Base-by-base conservation (phyloP, 2,329 filamentous ascomycete genomes). In the Cyphellophora europaea region DNA sequence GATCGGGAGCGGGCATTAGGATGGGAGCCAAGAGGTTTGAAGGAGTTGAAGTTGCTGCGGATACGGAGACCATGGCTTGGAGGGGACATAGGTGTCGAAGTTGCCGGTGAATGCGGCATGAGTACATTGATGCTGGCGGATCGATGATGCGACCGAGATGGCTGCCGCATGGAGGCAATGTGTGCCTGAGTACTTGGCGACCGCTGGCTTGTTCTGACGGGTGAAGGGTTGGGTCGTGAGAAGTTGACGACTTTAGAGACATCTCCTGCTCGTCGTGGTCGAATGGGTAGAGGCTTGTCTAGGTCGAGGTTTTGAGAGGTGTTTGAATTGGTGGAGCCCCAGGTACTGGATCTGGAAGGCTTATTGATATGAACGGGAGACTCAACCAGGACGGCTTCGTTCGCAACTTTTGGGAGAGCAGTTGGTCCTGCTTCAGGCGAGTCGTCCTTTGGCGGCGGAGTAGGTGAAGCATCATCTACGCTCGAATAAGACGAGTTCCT, bases 401-500 rank as follows among this genome's bases (percentile, higher is more conserved):
- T 11, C 10, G n/a, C n/a, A 3, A 13, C n/a, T 14, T 30, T 3
- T 30, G 6, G 2, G 10, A 16, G 18, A 15, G 27, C n/a, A 30
- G n/a, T 15, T 5, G 3, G n/a, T 30, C 27, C 11, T 10, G 4
- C 8, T 14, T 11, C 11, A 8, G 11, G 6, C 23, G 3, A 10
- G 12, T 32, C 3, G 16, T 19, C 5, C 17, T 32, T 38, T 8
- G 35, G 34, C 15, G 32, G 8, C 10, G 36, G 32, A 11, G 39
- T 33, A 6, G 33, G 16, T 8, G 8, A 25, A 16, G 37, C 35
- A 14, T 47, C 44, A 17, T 32, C 35, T 8, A 37, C 43, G 30
- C 44, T 47, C 13, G 44, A 44, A 29, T 37, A 41, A 6, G 44
- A 47, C 15, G 44, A 47, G 30, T 47, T 32, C 25, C 41, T 37